A percentile compares a stretch with the other conserved stretches of the same genome.
phyloP scores from a whole-genome alignment of 768 basidiomycete species.

The Tylopilus plumbeoviolaceoides region DNA sequence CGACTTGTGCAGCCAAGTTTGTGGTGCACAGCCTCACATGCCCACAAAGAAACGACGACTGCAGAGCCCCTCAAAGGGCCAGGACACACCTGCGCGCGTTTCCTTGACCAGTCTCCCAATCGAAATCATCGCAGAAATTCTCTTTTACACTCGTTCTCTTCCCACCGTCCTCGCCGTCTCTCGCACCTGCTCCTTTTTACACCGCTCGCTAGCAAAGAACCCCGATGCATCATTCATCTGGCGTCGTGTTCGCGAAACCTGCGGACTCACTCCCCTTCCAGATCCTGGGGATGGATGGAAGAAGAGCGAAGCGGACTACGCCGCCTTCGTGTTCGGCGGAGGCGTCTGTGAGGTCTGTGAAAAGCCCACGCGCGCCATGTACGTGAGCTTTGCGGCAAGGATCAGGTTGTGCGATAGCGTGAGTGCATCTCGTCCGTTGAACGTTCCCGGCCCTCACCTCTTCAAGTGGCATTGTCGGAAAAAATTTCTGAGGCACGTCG shows the following conservation, averaged over 20 bases:
- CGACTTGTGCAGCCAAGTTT: too few relatives aligned
- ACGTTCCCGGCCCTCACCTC: too few relatives aligned
- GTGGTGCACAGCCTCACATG: too few relatives aligned
- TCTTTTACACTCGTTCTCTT: slow-evolving; percentile 48
- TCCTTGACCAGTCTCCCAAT: slow-evolving; percentile 41
- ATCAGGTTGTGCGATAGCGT: slow-evolving; percentile 44
- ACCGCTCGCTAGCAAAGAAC: slow-evolving; percentile 43
- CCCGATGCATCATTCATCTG: slow-evolving; percentile 52
- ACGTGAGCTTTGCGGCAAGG: slow-evolving; percentile 45
- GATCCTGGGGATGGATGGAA: slow-evolving; percentile 38
- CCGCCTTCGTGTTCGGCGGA: slow-evolving; percentile 58
- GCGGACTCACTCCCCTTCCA: slow-evolving; percentile 35
- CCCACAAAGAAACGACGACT: neutral
- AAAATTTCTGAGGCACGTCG: slow-evolving; percentile 15
- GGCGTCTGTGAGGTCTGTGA: slow-evolving; percentile 58
- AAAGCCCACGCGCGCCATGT: slow-evolving; percentile 34
- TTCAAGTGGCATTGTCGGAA: slow-evolving; percentile 20
- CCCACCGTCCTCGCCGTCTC: slow-evolving; percentile 56
- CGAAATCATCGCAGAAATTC: slow-evolving; percentile 63
- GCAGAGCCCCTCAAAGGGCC: neutral
- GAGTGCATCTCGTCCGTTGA: slow-evolving; percentile 11
- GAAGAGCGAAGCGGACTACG: slow-evolving; percentile 51
- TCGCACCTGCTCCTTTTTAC: slow-evolving; percentile 53
- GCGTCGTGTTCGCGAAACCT: slow-evolving; percentile 45
- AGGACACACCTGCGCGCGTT: neutral